Conservation (phyloP, 352 stramenopile genomes). For the Phytophthora agathidicida region DNA sequence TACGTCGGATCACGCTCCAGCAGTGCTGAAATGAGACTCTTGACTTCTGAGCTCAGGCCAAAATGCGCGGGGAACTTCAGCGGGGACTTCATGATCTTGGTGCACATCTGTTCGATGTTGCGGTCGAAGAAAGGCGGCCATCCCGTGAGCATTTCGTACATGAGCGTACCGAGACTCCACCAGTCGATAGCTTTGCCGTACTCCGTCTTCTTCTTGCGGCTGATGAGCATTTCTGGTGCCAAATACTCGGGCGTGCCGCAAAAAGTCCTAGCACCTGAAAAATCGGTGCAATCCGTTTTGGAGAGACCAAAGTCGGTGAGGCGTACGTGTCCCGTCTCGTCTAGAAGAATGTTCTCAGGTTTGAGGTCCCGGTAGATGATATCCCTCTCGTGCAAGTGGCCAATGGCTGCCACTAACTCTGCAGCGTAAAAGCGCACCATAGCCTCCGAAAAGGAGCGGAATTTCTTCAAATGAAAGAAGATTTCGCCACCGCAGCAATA, state of each 20-base stretch:
- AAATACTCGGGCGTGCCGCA: conserved; percentile 90
- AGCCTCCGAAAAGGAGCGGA: conserved; percentile 88
- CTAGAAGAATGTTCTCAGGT: conserved; percentile 94
- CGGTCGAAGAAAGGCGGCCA: conserved; percentile 94
- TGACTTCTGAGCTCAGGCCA: conserved; percentile 70
- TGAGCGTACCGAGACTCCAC: conserved; percentile 93
- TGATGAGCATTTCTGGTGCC: conserved; percentile 90
- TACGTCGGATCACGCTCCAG: conserved; percentile 77
- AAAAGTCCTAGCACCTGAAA: conserved; percentile 86
- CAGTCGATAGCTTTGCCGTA: conserved; percentile 94
- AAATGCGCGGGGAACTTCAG: conserved; percentile 90
- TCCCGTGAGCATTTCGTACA: conserved; percentile 96
- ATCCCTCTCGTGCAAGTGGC: conserved; percentile 90
- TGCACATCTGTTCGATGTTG: conserved; percentile 92
- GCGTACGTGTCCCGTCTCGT: conserved; percentile 90
- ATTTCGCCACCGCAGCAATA: conserved; percentile 92
- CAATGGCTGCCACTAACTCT: conserved; percentile 92
- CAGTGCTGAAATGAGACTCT: conserved; percentile 80
- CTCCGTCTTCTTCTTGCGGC: conserved; percentile 87
- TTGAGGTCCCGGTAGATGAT: conserved; percentile 96
- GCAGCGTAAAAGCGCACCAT: conserved; percentile 94
- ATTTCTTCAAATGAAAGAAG: conserved; percentile 93
- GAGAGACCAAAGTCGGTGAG: conserved; percentile 95
- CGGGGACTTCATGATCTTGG: conserved; percentile 90
- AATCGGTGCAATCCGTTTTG: conserved; percentile 86